phyloP scores from a whole-genome alignment of 257 asterid species.

The Solanum chmielewskii region DNA sequence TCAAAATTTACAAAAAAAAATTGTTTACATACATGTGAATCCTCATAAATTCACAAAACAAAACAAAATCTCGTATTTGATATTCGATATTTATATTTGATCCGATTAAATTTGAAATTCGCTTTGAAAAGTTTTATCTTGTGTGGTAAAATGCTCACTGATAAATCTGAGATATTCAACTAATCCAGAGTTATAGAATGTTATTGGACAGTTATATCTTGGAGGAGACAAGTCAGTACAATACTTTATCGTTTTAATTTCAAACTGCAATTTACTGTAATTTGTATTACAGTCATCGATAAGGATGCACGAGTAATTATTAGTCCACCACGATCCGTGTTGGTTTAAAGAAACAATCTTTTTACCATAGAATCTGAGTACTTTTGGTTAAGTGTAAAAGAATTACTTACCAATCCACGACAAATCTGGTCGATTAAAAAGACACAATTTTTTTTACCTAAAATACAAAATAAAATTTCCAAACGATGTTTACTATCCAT shows the following conservation, averaged over 20 bases:
- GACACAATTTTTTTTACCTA: not conserved
- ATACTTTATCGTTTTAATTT: too few relatives aligned
- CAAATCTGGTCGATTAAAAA: too few relatives aligned
- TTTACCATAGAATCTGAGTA: not conserved
- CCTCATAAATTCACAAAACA: not conserved
- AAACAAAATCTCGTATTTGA: accelerated
- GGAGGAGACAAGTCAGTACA: not conserved
- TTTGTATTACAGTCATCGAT: not conserved
- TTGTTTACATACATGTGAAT: not conserved
- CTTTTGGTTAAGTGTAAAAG: too few relatives aligned
- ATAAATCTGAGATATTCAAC: accelerated
- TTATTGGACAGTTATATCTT: accelerated
- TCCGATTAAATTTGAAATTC: too few relatives aligned
- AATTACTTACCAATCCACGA: too few relatives aligned
- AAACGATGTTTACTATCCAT: accelerated
- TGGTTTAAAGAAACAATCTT: not conserved
- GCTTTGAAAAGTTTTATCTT: accelerated
- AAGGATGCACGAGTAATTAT: accelerated
- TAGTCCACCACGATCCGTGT: accelerated
- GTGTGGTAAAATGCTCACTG: accelerated
- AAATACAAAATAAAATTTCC: too few relatives aligned
- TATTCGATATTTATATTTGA: accelerated
- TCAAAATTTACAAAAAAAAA: not conserved
- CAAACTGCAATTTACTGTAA: too few relatives aligned
- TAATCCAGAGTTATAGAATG: accelerated